Evolutionary conservation across 306 rosid species (phyloP), one percentile per base, ranked within the genome.

Genomic region (Gastrolobium bilobum): DNA sequence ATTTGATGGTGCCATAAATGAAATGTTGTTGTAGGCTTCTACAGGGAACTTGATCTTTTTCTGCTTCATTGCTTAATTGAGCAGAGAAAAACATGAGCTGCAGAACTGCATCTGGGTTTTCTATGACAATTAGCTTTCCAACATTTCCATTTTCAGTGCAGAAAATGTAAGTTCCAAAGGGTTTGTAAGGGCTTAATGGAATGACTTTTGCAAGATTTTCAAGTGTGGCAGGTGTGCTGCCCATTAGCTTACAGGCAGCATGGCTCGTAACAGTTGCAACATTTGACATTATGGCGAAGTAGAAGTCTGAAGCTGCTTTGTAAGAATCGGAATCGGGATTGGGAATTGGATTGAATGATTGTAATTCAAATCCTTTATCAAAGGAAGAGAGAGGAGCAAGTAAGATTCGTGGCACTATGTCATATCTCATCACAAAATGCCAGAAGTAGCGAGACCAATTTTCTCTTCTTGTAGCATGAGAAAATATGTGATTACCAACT

Each of bases 401-500:
- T 52, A 84, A 67, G 67, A 94, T 54, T 7, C 97, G 71, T 14
- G 97, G 99, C 68, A 84, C 80, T 9, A 92, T 75, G 86, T 92
- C 99, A 56, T 83, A 88, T 75, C 88, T 84, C 80, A 71, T 73
- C 53, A 90, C 84, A 15, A 87, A 90, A 44, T 94, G 90, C 9
- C 82, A 35, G 82, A 92, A 92, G 71, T 71, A 15, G 14, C 10
- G 5, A 42, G 92, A 72, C 97, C 97, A 94, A 0, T 85, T 75
- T 85, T 94, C 95, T 67, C 99, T 63, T 73, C 82, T 76, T 15
- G 93, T 87, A 26, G 97, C 93, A 71, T 94, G 99, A 60, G 97
- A 84, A 71, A 94, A 81, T 33, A 94, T 81, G 78, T 73, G 85
- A 73, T 87, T 72, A 2, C 97, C 97, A 7, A 90, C 56, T 0